Conservation (phyloP, 2,329 filamentous ascomycete genomes). For the Claviceps sp. region DNA sequence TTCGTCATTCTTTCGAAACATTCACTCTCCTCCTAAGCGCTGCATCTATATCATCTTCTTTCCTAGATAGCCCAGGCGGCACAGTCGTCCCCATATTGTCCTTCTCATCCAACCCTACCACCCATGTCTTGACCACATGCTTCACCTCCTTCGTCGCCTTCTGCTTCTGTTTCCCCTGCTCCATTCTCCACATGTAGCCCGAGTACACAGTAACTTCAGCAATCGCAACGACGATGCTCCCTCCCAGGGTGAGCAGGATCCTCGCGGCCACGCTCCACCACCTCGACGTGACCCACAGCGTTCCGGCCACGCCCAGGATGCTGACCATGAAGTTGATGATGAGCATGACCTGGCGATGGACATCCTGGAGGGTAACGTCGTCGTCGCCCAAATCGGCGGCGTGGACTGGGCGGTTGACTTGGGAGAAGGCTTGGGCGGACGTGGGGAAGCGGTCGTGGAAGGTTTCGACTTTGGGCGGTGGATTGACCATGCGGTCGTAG, state of each 20-base stretch:
- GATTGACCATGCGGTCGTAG: slow-evolving; percentile 70
- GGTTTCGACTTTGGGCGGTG: slow-evolving; percentile 39
- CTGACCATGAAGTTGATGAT: slow-evolving; percentile 86
- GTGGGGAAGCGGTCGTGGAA: slow-evolving; percentile 46
- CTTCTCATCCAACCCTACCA: slow-evolving; percentile 32
- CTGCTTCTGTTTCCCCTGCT: slow-evolving; percentile 52
- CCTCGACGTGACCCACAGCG: slow-evolving; percentile 63
- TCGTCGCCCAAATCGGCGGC: slow-evolving; percentile 41
- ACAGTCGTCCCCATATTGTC: slow-evolving; percentile 13
- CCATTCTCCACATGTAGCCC: slow-evolving; percentile 59
- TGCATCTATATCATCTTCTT: slow-evolving; percentile 9
- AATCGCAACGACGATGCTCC: slow-evolving; percentile 54
- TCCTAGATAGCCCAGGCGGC: slow-evolving; percentile 12
- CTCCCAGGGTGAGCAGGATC: slow-evolving; percentile 57
- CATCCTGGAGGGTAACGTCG: slow-evolving; percentile 54
- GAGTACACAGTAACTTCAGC: slow-evolving; percentile 69
- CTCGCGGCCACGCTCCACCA: slow-evolving; percentile 64
- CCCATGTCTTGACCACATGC: slow-evolving; percentile 60
- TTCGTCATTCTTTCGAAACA: slow-evolving; percentile 2
- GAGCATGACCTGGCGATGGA: slow-evolving; percentile 69
- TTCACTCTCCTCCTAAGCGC: slow-evolving; percentile 15
- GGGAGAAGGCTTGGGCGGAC: slow-evolving; percentile 42
- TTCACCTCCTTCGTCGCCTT: slow-evolving; percentile 49
- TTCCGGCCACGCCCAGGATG: slow-evolving; percentile 63
- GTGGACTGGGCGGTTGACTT: slow-evolving; percentile 34